Evolutionary conservation across 192 early-diverging fungal genomes (phyloP).

Genomic region (Gamsiella multidivaricata): DNA sequence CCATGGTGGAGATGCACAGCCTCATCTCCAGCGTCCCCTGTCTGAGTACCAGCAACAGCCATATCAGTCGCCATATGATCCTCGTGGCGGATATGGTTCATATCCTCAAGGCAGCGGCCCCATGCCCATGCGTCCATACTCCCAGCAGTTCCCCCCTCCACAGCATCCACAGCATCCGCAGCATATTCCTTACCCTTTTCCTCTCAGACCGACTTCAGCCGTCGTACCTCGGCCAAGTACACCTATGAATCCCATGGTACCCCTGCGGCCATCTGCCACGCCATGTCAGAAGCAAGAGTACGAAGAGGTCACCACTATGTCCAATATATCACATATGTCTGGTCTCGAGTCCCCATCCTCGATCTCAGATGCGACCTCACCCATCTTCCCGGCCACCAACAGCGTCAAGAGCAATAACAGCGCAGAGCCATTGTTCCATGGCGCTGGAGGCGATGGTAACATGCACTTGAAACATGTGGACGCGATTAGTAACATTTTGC

Average conservation of each 20-base stretch:
- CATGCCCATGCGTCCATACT: neutral
- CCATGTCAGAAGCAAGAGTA: neutral
- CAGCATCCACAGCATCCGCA: constrained; percentile 9
- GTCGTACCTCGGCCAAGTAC: too few species aligned
- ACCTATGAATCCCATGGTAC: too few species aligned
- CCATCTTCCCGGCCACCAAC: neutral
- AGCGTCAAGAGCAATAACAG: neutral
- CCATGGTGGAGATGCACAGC: too few species aligned
- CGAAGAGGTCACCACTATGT: neutral
- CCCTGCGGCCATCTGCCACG: too few species aligned
- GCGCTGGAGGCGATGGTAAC: neutral
- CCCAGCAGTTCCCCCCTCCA: neutral
- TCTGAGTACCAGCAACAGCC: neutral
- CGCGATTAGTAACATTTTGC: neutral
- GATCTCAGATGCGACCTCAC: neutral
- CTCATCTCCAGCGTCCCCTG: too few species aligned
- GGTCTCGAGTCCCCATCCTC: constrained; percentile 1
- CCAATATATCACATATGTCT: neutral
- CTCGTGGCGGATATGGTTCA: neutral
- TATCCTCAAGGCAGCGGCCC: too few species aligned
- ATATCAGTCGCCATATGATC: neutral
- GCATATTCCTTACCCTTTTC: neutral
- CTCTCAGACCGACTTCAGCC: neutral
- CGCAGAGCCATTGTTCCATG: neutral
- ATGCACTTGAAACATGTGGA: neutral